Conservation (phyloP, 1,284 basidiomycete species). For the Rhizoctonia solani region DNA sequence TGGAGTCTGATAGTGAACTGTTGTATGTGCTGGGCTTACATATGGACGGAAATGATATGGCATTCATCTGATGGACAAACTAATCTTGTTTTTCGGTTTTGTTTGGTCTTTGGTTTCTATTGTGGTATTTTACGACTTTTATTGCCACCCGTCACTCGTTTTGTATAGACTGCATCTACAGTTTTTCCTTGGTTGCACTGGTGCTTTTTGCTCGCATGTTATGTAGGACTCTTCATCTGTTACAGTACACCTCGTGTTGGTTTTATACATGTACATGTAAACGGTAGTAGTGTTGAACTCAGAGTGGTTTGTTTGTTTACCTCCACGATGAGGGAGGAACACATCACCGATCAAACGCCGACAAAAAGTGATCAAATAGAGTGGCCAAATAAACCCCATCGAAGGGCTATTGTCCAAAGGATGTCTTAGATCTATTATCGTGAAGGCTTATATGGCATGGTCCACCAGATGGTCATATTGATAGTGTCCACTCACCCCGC, state of each 20-base stretch:
- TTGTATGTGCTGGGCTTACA: too few species aligned
- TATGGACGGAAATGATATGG: too few species aligned
- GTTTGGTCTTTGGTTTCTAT: constrained; percentile 3
- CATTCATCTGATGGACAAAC: too few species aligned
- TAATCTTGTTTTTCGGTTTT: not conserved
- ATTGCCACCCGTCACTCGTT: not conserved
- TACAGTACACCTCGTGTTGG: too few species aligned
- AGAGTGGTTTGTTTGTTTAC: not conserved
- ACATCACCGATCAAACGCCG: constrained; percentile 8
- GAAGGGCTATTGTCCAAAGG: not conserved
- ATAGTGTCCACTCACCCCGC: constrained; percentile 15
- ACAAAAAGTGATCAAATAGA: constrained; percentile 1
- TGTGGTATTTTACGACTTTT: not conserved
- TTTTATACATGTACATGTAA: too few species aligned
- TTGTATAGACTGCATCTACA: not conserved
- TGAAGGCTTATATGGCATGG: not conserved
- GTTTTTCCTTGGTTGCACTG: not conserved
- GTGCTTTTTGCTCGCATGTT: not conserved
- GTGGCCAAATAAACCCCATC: not conserved
- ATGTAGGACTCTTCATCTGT: not conserved
- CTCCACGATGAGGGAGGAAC: not conserved
- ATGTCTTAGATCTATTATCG: constrained; percentile 1
- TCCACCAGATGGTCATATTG: not conserved
- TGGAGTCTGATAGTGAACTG: not conserved
- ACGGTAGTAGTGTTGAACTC: not conserved